phyloP scores from a whole-genome alignment of 2,329 filamentous ascomycete genomes.

The Scedosporium aurantiacum region DNA sequence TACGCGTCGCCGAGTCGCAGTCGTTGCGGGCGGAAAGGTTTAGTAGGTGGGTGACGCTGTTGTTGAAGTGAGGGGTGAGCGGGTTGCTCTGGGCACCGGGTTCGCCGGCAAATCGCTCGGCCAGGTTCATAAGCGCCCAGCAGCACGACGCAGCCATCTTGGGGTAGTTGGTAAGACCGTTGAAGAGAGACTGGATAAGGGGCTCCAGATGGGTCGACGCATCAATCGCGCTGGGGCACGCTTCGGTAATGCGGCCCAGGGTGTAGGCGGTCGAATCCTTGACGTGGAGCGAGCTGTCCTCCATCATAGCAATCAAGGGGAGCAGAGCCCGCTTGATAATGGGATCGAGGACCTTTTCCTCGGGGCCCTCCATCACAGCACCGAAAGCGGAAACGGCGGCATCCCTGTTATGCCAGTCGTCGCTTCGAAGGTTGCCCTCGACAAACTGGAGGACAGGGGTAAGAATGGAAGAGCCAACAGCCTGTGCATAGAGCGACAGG shows the following conservation, averaged over 20 bases:
- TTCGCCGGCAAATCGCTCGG: conserved; percentile 88
- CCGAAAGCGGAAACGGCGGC: conserved; percentile 95
- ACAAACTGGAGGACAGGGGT: conserved; percentile 82
- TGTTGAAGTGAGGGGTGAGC: conserved; percentile 83
- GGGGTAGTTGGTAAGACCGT: conserved; percentile 76
- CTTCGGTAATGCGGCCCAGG: conserved; percentile 89
- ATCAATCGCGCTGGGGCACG: conserved; percentile 85
- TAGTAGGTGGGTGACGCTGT: conserved; percentile 77
- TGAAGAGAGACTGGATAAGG: conserved; percentile 80
- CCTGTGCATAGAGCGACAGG: conserved; percentile 87
- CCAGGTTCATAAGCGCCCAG: conserved; percentile 97
- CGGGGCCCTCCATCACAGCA: conserved; percentile 96
- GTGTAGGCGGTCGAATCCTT: conserved; percentile 95
- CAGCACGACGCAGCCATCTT: conserved; percentile 99
- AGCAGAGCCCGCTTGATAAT: conserved; percentile 92
- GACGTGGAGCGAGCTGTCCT: conserved; percentile 79
- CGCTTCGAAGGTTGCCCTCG: conserved; percentile 75
- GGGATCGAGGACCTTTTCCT: conserved; percentile 81
- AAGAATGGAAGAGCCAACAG: conserved; percentile 75
- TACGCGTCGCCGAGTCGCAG: conserved; percentile 79
- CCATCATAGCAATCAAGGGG: conserved; percentile 84
- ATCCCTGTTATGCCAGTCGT: conserved; percentile 92
- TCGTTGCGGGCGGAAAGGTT: conserved; percentile 74
- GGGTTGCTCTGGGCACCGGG: conserved; percentile 67
- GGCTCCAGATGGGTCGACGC: conserved; percentile 70